Base-by-base conservation (phyloP, 2,329 filamentous ascomycete species). In the Fusarium sp. region DNA sequence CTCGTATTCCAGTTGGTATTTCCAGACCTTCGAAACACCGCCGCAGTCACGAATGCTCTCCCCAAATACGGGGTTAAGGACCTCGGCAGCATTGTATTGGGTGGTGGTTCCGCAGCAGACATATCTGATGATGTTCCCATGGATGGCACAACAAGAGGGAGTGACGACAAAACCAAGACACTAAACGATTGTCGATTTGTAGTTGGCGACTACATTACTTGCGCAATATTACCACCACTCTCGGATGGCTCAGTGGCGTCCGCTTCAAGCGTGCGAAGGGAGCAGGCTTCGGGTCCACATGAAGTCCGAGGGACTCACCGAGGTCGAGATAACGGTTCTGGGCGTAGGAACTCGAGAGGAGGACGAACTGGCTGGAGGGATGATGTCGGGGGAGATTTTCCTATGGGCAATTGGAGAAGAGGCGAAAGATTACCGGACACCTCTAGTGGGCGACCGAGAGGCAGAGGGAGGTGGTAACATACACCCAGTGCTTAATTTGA, bases 1-100 rank as follows among this genome's bases (percentile, higher is more conserved):
- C 87, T 98, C n/a, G 91, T 90, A 69, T 98, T 96, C 84, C 92
- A 95, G 54, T 89, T 98, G 24, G 90, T 98, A 61, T 98, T 93
- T 80, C 93, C 93, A 4, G 94, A 98, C 82, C 89, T 93, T 30
- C 83, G 82, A 22, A 79, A 79, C 63, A 72, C 80, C 62, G 73
- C 79, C 56, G 68, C 70, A 36, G 67, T 69, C 70, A 73, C 54
- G 47, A 79, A 76, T 63, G 72, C 74, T 12, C 74, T 70, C 78
- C 89, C 71, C 15, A 89, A 92, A 38, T 98, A 93, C 83, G 87
- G 92, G 22, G 90, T 90, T 28, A 95, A 94, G 78, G 94, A 97
- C 68, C 86, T 98, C 1, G 96, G 96, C 1, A 95, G 91, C 76
- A 88, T 98, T 6, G 89, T 98, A 11, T 86, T 98, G 17, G 92